These are phyloP conservation scores for Ogataea nitratoaversa DNA, from an alignment of 805 yeast species.

Conservation along the genomic window DNA sequence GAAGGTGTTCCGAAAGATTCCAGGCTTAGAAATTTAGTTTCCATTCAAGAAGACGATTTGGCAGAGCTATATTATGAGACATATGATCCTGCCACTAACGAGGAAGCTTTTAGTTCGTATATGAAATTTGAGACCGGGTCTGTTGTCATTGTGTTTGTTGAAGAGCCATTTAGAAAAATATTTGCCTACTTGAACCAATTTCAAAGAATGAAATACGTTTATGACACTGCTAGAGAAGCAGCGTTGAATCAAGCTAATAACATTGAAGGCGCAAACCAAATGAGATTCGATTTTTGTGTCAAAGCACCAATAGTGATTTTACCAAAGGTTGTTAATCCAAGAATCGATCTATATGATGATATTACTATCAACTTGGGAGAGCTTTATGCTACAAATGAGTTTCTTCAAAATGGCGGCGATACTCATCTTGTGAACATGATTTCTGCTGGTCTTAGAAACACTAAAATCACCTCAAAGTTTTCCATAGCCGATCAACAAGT, in stretches of 20 bases:
- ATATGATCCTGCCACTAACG: slow-evolving; percentile 52
- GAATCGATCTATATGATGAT: slow-evolving; percentile 46
- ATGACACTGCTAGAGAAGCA: slow-evolving; percentile 83
- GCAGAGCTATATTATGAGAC: slow-evolving; percentile 86
- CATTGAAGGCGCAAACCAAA: slow-evolving; percentile 50
- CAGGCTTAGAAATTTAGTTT: slow-evolving; percentile 57
- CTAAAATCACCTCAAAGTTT: slow-evolving; percentile 62
- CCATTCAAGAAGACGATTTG: slow-evolving; percentile 72
- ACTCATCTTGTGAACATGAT: slow-evolving; percentile 48
- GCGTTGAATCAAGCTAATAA: slow-evolving; percentile 76
- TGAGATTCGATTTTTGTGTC: slow-evolving; percentile 68
- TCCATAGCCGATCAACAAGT: slow-evolving; percentile 38
- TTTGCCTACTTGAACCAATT: slow-evolving; percentile 67
- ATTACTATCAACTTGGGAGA: slow-evolving; percentile 80
- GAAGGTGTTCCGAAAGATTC: slow-evolving; percentile 59
- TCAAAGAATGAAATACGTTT: slow-evolving; percentile 80
- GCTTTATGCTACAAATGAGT: slow-evolving; percentile 62
- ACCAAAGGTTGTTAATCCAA: slow-evolving; percentile 51
- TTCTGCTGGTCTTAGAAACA: slow-evolving; percentile 65
- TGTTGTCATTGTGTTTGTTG: slow-evolving; percentile 71
- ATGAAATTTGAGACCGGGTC: slow-evolving; percentile 72
- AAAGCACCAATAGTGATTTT: slow-evolving; percentile 82
- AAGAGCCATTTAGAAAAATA: slow-evolving; percentile 70
- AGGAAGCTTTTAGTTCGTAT: slow-evolving; percentile 48
- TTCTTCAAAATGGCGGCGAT: slow-evolving; percentile 28